Evolutionary conservation across 805 yeast genomes (phyloP), one percentile per base, ranked within the genome.

Genomic region (Nakazawaea ishiwadae): DNA sequence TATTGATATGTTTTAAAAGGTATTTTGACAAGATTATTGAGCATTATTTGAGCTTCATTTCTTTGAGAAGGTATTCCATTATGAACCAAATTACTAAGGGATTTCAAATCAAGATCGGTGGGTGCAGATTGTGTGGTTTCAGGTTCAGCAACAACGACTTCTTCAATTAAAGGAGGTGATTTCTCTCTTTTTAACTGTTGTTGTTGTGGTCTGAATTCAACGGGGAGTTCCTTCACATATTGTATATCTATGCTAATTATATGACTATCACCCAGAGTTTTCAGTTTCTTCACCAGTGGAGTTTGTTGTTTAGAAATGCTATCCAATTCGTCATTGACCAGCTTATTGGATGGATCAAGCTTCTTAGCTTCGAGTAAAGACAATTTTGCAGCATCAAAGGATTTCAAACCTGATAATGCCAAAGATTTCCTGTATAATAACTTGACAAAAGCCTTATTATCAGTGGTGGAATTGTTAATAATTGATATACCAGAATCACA

Each of bases 381-480:
- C 2, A 36, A 34, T 4, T 45, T 45, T 0, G 75, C 65, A 4
- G 58, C 50, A 3, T 42, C 41, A 4, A 48, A 35, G 4, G 54
- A 48, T 2, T 51, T 49, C 31, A 65, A 45, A 1, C 62, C 60
- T 10, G 58, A 51, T 33, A 62, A 53, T 0, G 77, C 75, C 0
- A 64, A 26, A 0, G 79, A 75, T 43, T 66, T 60, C 37, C 89
- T 65, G 63, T 71, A 81, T 2, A 67, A 51, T 0, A 82, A 57
- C 52, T 82, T 82, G 3, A 69, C 58, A 0, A n/a, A n/a, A n/a
- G n/a, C n/a, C n/a, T n/a, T n/a, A n/a, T n/a, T n/a, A n/a, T n/a
- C n/a, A n/a, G n/a, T n/a, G n/a, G 74, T 63, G 10, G 19, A 23
- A 30, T 62, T 64, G 2, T 60, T 51, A 4, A 51, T 54, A 4